These are phyloP conservation scores for Agrostemma githago DNA, from an alignment of 148 eudicot species.

Conservation along the genomic window DNA sequence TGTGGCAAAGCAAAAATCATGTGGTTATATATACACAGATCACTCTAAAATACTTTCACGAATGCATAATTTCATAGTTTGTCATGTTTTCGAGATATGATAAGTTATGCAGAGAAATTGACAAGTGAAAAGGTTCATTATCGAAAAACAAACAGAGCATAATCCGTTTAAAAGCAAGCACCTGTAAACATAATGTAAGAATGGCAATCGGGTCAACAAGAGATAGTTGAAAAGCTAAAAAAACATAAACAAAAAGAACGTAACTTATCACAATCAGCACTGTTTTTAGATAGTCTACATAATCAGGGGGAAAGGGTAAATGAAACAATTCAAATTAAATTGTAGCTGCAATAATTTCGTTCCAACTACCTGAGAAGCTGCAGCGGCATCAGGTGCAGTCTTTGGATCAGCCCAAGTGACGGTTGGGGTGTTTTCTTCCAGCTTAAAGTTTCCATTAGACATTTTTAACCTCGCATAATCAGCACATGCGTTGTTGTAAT, in stretches of 20 bases:
- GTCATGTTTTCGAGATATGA: not conserved
- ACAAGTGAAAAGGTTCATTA: not conserved
- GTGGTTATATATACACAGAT: not conserved
- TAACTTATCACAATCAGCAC: not conserved
- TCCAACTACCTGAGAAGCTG: constrained; percentile 74
- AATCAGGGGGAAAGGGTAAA: not conserved
- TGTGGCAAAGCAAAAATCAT: not conserved
- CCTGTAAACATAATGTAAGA: not conserved
- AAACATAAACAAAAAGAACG: too few species aligned
- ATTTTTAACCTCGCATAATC: constrained; percentile 83
- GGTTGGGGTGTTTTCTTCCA: constrained; percentile 86
- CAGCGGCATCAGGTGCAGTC: constrained; percentile 78
- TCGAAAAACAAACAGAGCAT: not conserved
- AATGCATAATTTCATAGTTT: not conserved
- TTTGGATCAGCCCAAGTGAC: constrained; percentile 99
- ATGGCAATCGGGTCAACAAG: not conserved
- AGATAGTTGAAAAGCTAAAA: not conserved
- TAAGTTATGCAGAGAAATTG: not conserved
- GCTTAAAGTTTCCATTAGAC: constrained; percentile 59
- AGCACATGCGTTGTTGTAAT: constrained; percentile 97
- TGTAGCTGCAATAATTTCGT: not conserved
- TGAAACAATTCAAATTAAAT: not conserved
- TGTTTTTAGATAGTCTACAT: not conserved
- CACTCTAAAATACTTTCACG: not conserved
- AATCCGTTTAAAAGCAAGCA: not conserved